These are phyloP conservation scores for Phalaenopsis equestris DNA, from an alignment of 106 monocot genomes.

Conservation along the genomic window DNA sequence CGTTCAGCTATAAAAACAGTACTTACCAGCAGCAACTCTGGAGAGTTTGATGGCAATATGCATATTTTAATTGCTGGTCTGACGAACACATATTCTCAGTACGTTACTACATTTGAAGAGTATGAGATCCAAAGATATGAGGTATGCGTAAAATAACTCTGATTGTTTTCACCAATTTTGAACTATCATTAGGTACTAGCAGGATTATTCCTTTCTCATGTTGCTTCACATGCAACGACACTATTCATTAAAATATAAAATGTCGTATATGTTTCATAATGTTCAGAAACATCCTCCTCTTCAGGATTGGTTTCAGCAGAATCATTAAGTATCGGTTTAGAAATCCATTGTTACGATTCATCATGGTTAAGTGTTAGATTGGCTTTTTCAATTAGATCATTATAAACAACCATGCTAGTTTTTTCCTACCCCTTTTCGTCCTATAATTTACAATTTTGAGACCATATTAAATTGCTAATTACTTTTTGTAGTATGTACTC, in stretches of 20 bases:
- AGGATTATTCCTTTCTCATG: neutral
- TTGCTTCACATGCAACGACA: neutral
- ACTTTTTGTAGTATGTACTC: too few species aligned
- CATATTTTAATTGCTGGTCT: conserved; percentile 87
- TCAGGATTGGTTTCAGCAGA: too few species aligned
- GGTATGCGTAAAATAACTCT: conserved; percentile 14
- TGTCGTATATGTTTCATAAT: too few species aligned
- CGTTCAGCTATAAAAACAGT: conserved; percentile 62
- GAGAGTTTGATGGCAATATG: conserved; percentile 43
- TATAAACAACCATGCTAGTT: too few species aligned
- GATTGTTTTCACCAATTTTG: neutral
- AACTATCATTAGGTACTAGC: neutral
- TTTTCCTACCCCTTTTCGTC: too few species aligned
- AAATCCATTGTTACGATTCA: too few species aligned
- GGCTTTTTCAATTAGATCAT: too few species aligned
- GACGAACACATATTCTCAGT: conserved; percentile 89
- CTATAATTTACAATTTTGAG: too few species aligned
- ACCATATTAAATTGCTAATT: too few species aligned
- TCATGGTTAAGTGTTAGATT: too few species aligned
- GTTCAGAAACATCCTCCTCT: too few species aligned
- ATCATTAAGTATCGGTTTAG: too few species aligned
- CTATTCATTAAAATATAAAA: neutral
- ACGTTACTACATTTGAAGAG: conserved; percentile 86
- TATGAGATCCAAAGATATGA: conserved; percentile 90
- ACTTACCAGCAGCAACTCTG: conserved; percentile 29